Evolutionary conservation across 352 stramenopile genomes (phyloP), one percentile per base, ranked within the genome.

Genomic region (Globisporangium sylvaticum): DNA sequence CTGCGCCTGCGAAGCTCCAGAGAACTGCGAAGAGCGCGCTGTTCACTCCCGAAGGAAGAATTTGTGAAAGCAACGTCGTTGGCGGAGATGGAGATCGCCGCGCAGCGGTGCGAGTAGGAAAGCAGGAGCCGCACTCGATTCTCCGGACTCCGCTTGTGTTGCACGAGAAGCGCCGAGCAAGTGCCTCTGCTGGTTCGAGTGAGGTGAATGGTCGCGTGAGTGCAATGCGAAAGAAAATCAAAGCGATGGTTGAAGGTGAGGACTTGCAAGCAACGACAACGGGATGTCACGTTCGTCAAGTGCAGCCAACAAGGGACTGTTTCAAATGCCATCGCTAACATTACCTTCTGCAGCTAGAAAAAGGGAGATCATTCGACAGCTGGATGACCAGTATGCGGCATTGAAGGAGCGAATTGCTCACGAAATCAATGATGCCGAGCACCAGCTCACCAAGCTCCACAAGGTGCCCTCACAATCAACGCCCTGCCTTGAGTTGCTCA

Each of bases 311-410:
- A 20, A 15, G 10, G 39, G 39, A 14, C 18, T 50, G 42, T 52
- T 22, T 54, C 46, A 54, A 54, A 54, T 27, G n/a, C 9, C 46
- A 1, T 24, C 8, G 58, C 4, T 63, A 31, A 22, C 22, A 46
- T 25, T 62, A 39, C 8, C 56, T 65, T 22, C 25, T 69, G 12
- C 44, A 78, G 72, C 62, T 24, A 63, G 73, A 44, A 75, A 73
- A 61, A 57, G n/a, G 48, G 55, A 68, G 32, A 61, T 59, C 44
- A 42, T 71, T 48, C 29, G 22, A n/a, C 58, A 71, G 56, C 58
- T 78, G 54, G 65, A 76, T 37, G 62, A 58, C 54, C 65, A 74
- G 58, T 74, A 78, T 57, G 48, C 59, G 14, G 32, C 69, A 56
- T 65, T 76, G 68, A 66, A 65, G 10, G 59, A 78, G 52, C 71